Conservation (phyloP, 2,329 filamentous ascomycete species). For the Diaporthe citriasiana region DNA sequence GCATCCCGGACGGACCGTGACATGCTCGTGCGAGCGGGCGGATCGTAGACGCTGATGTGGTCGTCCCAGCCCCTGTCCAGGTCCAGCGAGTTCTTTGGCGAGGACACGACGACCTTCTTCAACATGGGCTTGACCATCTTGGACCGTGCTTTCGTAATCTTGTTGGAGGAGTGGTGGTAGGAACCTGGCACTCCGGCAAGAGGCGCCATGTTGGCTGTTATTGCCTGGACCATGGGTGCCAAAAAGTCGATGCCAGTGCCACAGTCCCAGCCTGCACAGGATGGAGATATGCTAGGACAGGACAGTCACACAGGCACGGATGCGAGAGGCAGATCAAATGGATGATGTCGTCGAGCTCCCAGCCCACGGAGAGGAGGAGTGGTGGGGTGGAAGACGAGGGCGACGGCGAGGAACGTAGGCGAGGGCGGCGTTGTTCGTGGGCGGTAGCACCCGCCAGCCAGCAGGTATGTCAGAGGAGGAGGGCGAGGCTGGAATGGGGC, state of each 20-base stretch:
- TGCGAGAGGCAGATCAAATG: conserved; percentile 1
- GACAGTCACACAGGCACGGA: conserved; percentile 10
- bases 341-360: conserved; percentile 6
- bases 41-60: conserved; percentile 57
- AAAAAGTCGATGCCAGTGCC: neutral
- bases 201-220: conserved; percentile 53
- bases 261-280: conserved; percentile 9
- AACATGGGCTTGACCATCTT: conserved; percentile 72
- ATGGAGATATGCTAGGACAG: neutral
- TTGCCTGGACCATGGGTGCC: conserved; percentile 35
- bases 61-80: conserved; percentile 73
- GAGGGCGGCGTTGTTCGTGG: conserved; percentile 10
- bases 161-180: conserved; percentile 46
- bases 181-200: conserved; percentile 51
- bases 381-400: neutral
- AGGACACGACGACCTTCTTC: conserved; percentile 65
- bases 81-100: conserved; percentile 74
- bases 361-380: neutral
- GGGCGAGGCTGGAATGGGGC: conserved; percentile 34
- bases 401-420: neutral
- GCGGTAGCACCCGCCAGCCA: conserved; percentile 41
- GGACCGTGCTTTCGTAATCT: conserved; percentile 63
- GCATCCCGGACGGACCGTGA: conserved; percentile 57
- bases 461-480: conserved; percentile 39
- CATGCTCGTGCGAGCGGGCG: conserved; percentile 42